phyloP scores from a whole-genome alignment of 2,329 filamentous ascomycete species.

The Colletotrichum sp. region DNA sequence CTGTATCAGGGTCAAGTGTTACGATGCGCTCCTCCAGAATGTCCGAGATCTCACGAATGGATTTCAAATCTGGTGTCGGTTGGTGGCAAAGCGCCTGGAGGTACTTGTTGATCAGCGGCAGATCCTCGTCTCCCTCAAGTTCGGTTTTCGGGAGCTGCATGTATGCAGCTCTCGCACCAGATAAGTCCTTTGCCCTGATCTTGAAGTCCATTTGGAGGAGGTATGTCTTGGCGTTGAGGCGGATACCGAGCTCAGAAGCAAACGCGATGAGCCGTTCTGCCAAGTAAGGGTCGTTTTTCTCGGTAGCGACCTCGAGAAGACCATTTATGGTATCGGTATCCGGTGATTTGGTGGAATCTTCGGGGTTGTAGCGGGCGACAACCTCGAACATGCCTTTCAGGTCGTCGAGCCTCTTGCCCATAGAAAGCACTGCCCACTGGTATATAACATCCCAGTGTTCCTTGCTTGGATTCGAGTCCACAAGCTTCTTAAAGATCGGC shows the following conservation, averaged over 20 bases:
- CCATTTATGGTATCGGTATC: conserved; percentile 78
- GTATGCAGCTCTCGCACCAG: conserved; percentile 71
- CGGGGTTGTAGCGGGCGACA: conserved; percentile 58
- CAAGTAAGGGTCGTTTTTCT: conserved; percentile 71
- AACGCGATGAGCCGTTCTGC: conserved; percentile 77
- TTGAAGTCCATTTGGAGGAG: conserved; percentile 79
- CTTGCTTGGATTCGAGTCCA: conserved; percentile 52
- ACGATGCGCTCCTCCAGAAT: conserved; percentile 74
- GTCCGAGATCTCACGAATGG: conserved; percentile 74
- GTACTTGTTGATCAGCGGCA: conserved; percentile 72
- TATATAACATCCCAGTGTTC: conserved; percentile 74
- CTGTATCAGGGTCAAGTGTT: conserved; percentile 74
- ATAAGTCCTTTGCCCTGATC: conserved; percentile 74
- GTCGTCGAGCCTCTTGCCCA: conserved; percentile 74
- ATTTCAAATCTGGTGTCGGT: conserved; percentile 67
- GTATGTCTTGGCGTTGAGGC: conserved; percentile 72
- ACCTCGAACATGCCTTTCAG: conserved; percentile 74
- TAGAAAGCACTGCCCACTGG: conserved; percentile 74
- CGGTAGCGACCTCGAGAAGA: conserved; percentile 75
- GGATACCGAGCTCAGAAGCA: conserved; percentile 67
- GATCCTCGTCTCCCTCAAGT: conserved; percentile 60
- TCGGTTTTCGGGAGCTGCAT: conserved; percentile 59
- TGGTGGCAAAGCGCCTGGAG: conserved; percentile 70
- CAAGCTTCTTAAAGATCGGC: conserved; percentile 58
- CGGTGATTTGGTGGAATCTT: conserved; percentile 54